Evolutionary conservation across 2,329 filamentous ascomycete species (phyloP).

Genomic region (Sordariomycetes sp.): DNA sequence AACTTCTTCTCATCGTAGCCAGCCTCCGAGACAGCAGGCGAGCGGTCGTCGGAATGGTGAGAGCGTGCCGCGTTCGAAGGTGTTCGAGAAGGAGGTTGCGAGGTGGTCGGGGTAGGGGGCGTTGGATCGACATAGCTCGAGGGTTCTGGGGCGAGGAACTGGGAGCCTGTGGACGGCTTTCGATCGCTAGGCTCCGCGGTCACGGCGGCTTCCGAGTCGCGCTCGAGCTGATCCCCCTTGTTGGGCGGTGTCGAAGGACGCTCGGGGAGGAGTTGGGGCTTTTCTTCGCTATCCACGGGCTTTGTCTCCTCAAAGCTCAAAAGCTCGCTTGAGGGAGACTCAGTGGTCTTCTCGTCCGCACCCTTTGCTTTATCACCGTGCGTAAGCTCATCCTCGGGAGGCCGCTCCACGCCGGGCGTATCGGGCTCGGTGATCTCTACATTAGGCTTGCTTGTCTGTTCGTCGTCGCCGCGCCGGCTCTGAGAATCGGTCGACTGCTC

Average conservation of each 20-base stretch:
- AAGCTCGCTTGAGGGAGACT: no score
- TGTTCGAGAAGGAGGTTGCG: conserved; percentile 49
- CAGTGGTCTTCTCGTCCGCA: no score
- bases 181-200: no score
- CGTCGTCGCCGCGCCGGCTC: neutral
- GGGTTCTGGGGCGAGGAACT: conserved; percentile 33
- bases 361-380: conserved; percentile 1
- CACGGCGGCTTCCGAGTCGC: conserved; percentile 24
- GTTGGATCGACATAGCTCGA: conserved; percentile 47
- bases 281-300: no score
- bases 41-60: conserved; percentile 31
- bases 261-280: no score
- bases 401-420: conserved; percentile 12
- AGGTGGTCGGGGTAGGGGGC: conserved; percentile 44
- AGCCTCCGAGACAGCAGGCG: conserved; percentile 43
- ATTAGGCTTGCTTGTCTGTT: conserved; percentile 15
- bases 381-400: neutral
- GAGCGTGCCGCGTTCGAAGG: conserved; percentile 45
- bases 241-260: conserved; percentile 1
- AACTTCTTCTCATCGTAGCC: conserved; percentile 49
- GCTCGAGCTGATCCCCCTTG: conserved; percentile 15
- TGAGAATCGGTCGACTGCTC: conserved; percentile 16
- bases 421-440: conserved; percentile 14
- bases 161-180: conserved; percentile 22
- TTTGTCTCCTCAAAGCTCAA: no score